Percentiles rank a stretch among this genome's conserved stretches.
Conservation (phyloP, 225 moss, liverwort and hornwort genomes). For the Marchantia polymorpha region DNA sequence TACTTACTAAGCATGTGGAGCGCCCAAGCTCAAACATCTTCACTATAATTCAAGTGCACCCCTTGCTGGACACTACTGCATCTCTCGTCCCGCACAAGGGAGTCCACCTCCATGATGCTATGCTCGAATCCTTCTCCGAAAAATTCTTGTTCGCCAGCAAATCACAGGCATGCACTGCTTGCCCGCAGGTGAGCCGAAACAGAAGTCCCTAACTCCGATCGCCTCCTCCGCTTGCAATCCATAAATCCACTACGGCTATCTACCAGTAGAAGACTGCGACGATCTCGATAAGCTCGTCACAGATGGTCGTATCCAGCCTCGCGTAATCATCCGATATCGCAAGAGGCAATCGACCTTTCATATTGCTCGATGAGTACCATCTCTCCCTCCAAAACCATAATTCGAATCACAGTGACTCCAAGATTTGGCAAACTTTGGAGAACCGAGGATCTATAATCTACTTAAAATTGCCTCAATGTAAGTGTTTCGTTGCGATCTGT, state of each 20-base stretch:
- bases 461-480: too few species aligned
- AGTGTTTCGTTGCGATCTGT: too few species aligned
- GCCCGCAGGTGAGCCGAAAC: background rate
- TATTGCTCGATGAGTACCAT: too few species aligned
- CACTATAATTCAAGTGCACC: background rate
- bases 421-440: too few species aligned
- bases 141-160: background rate
- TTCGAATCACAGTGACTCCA: too few species aligned
- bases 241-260: background rate
- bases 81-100: background rate
- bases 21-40: background rate
- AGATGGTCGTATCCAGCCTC: too few species aligned
- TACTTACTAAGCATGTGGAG: conserved; percentile 19
- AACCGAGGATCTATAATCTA: too few species aligned
- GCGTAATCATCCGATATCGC: too few species aligned
- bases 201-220: background rate
- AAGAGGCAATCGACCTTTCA: too few species aligned
- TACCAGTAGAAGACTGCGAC: too few species aligned
- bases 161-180: background rate
- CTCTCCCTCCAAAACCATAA: too few species aligned
- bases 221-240: background rate
- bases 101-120: background rate
- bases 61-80: background rate
- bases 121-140: background rate
- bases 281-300: too few species aligned